Evolutionary conservation across 2,329 filamentous ascomycete species (phyloP).

Genomic region (Penicillium palitans): DNA sequence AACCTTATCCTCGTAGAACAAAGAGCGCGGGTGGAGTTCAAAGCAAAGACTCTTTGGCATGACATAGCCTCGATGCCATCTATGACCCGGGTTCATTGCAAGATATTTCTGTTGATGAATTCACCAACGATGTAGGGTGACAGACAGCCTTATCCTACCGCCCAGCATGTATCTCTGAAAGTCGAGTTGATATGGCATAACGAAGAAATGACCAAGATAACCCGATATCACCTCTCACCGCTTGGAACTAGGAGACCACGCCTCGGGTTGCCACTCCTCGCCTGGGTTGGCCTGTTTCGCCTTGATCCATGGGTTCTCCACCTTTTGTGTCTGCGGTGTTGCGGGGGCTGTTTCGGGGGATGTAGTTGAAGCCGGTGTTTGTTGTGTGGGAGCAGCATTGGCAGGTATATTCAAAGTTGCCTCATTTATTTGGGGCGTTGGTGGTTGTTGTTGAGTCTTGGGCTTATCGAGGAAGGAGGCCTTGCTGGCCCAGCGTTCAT

Average conservation of each 20-base stretch:
- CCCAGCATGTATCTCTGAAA: not conserved
- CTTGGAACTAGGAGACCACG: constrained; percentile 58
- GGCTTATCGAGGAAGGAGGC: constrained; percentile 60
- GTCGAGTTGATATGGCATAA: not conserved
- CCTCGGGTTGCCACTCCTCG: constrained; percentile 66
- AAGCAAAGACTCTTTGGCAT: not conserved
- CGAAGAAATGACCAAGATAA: not conserved
- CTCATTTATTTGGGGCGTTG: constrained; percentile 48
- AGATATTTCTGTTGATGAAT: not conserved
- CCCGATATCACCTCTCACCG: constrained; percentile 37
- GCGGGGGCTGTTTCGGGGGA: constrained; percentile 1
- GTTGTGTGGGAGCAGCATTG: constrained; percentile 29
- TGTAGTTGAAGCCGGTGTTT: not conserved
- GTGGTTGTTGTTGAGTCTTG: constrained; percentile 49
- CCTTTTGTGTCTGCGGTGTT: constrained; percentile 17
- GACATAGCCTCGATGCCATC: not conserved
- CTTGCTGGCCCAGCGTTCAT: constrained; percentile 62
- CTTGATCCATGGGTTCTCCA: constrained; percentile 59
- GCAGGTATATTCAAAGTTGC: constrained; percentile 40
- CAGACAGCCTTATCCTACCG: too few species aligned
- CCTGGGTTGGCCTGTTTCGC: constrained; percentile 55
- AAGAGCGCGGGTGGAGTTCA: not conserved
- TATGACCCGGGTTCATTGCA: not conserved
- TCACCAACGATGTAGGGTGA: not conserved
- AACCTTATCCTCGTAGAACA: not conserved